Evolutionary conservation across 148 eudicot species (phyloP).

Genomic region (Agrostemma githago): DNA sequence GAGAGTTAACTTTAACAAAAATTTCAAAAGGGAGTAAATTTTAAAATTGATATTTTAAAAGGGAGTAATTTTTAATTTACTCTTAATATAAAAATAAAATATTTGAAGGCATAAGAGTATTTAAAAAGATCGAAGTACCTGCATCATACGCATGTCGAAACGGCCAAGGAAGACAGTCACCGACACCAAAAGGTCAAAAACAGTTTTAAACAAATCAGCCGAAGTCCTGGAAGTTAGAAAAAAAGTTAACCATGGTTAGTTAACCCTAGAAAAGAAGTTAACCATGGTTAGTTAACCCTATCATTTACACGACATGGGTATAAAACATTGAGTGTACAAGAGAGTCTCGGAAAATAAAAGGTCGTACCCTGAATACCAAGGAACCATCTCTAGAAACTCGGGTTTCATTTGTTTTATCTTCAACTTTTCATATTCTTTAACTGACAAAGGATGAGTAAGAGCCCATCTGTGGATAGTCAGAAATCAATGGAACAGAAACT

Average conservation of each 20-base stretch:
- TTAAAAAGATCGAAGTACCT: constrained; percentile 41
- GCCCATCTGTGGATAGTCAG: constrained; percentile 74
- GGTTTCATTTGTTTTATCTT: constrained; percentile 78
- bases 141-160: constrained; percentile 99
- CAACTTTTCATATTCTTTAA: constrained; percentile 63
- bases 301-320: not conserved
- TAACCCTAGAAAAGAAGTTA: not conserved
- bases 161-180: constrained; percentile 97
- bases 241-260: not conserved
- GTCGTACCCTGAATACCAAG: constrained; percentile 98
- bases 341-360: constrained; percentile 5
- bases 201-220: constrained; percentile 96
- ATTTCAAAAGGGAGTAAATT: too few species aligned
- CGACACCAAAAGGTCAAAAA: constrained; percentile 93
- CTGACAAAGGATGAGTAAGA: constrained; percentile 89
- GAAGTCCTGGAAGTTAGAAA: constrained; percentile 67
- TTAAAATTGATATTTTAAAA: too few species aligned
- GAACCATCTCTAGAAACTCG: constrained; percentile 95
- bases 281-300: not conserved
- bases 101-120: not conserved
- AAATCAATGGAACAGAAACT: constrained; percentile 18
- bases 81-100: too few species aligned
- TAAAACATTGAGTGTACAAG: not conserved
- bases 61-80: too few species aligned
- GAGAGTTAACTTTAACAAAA: too few species aligned